Base-by-base conservation (phyloP, 176 grass and related monocot genomes). In the Aegilops speltoides region DNA sequence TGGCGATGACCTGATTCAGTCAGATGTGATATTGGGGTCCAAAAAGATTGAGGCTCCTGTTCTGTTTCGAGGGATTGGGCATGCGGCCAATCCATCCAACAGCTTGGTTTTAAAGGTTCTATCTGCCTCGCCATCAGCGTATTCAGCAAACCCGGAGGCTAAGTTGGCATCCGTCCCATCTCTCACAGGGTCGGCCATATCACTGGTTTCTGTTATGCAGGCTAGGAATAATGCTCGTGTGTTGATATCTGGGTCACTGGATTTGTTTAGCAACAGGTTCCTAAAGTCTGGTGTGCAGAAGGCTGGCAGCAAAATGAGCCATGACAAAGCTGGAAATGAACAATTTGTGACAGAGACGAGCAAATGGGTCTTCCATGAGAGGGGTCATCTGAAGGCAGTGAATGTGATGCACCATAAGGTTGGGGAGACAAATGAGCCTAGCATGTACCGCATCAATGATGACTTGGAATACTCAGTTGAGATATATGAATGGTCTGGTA, bases 351-450 rank as follows among this genome's bases (percentile, higher is more conserved):
- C 92, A 60, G 97, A 99, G 85, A 95, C 90, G 2, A 94, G 94
- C 83, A 99, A 99, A 96, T 99, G 97, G 97, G 87, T 99, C 73
- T 99, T 99, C 87, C 94, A 97, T 76, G 94, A 97, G 85, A 99
- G 97, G 83, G 97, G 94, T 10, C 92, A 99, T 93, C 90, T 99
- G 10, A 99, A 99, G 97, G 97, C 94, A 78, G 72, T 94, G 25
- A 97, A 90, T 91, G 92, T 99, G 19, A 88, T 57, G 20, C 97
- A 99, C 82, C 83, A 91, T 87, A 99, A 97, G 87, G 85, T 84
- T 80, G 97, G 94, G 79, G 97, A 94, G 87, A 91, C 87, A 73
- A 86, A 87, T 83, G 97, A 99, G 75, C 90, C 97, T 78, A 87
- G 90, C 87, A 94, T 99, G 83, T 99, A 99, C 79, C 92, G 94